These are phyloP conservation scores for Tuber brumale DNA, from an alignment of 495 filamentous ascomycete genomes.

Conservation along the genomic window DNA sequence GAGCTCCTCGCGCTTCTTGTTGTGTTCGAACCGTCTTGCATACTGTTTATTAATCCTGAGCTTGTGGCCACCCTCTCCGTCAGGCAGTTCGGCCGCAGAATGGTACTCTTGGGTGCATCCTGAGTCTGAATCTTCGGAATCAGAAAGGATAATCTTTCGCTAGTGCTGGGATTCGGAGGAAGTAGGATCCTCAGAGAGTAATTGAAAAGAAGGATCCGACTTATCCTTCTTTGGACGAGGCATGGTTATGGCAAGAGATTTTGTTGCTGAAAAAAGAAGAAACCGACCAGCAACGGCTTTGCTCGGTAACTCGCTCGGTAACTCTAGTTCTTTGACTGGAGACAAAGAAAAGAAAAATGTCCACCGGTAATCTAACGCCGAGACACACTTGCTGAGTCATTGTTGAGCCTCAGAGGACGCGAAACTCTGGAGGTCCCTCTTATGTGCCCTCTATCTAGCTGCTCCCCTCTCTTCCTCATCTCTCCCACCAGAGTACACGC, in stretches of 20 bases:
- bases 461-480: background rate
- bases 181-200: slow-evolving; percentile 14
- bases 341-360: background rate
- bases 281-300: background rate
- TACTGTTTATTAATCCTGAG: slow-evolving; percentile 72
- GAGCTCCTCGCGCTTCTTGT: slow-evolving; percentile 89
- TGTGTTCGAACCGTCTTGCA: slow-evolving; percentile 84
- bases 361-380: background rate
- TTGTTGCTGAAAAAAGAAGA: background rate
- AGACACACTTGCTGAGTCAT: background rate
- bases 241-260: background rate
- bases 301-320: too few species aligned
- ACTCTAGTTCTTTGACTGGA: too few species aligned
- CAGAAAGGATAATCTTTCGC: slow-evolving; percentile 28
- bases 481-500: background rate
- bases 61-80: slow-evolving; percentile 52
- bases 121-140: slow-evolving; percentile 22
- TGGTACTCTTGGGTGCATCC: slow-evolving; percentile 20
- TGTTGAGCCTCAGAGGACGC: background rate
- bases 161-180: background rate
- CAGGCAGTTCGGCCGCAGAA: slow-evolving; percentile 24
- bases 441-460: background rate
- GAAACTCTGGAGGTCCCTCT: background rate
- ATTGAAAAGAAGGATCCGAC: slow-evolving; percentile 8
- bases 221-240: slow-evolving; percentile 2